Base-by-base conservation (phyloP, 331 rosid genomes). In the Ulmus americana region DNA sequence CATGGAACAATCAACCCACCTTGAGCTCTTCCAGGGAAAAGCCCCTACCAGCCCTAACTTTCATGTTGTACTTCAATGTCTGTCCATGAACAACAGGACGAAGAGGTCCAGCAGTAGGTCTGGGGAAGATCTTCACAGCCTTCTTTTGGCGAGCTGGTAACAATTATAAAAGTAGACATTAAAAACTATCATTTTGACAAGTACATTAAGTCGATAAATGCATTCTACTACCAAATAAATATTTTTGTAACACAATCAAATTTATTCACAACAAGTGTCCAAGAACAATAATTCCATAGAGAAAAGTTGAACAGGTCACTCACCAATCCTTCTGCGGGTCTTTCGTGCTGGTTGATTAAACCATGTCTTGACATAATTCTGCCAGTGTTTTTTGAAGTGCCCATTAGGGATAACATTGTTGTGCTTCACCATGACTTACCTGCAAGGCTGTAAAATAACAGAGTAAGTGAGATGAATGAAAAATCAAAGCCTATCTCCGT, bases 301-400 rank as follows among this genome's bases (percentile, higher is more conserved):
- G 35, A 28, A 28, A 28, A 28, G 22, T n/a, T n/a, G n/a, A n/a
- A n/a, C n/a, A n/a, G 7, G n/a, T 10, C 20, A 58, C 78, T 50
- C 52, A 90, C 97, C 97, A 55, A 54, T 39, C 6, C 95, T 80
- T 77, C 97, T 85, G 54, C 95, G 79, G 7, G 86, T 83, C 78
- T 90, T 87, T 57, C 92, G 50, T 2, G 95, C 95, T 1, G 92
- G 97, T 7, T 90, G 97, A 60, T 90, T 85, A 59, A 90, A 90
- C 97, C 95, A 90, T 0, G 97, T 90, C 75, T 70, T 90, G 50
- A 90, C 97, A 68, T 78, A 78, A 65, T 90, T 85, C 39, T 90
- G 97, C 95, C 97, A 90, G 39, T 87, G 88, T 73, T 87, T 90
- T 10, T 86, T 83, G 80, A 90, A 90, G 80, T 87, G 97, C 3